Base-by-base conservation (phyloP, 371 early-diverging fungal species). In the Agmasoma carcini region DNA sequence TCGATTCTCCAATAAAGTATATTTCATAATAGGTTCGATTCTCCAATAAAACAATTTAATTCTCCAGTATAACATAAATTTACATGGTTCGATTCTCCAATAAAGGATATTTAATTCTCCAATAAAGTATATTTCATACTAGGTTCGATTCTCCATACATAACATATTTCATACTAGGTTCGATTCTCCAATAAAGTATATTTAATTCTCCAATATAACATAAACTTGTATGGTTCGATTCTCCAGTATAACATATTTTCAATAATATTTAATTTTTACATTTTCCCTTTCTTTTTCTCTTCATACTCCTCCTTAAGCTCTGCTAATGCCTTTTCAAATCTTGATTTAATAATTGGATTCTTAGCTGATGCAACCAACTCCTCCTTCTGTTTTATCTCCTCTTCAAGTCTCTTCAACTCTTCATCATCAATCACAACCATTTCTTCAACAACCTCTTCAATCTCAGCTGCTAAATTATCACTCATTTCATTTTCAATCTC, bases 291-390 rank as follows among this genome's bases (percentile, higher is more conserved):
- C 26, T 44, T 56, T n/a, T 52, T 30, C 22, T 61, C 59, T 39
- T 66, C 59, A 19, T 64, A 34, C 48, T 65, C 65, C 15, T 60
- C 44, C 30, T 62, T 29, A 20, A 73, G 33, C 14, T 23, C 44
- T 12, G 29, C 37, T 17, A 70, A 36, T 26, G 45, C 54, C 19
- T 55, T 53, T 30, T 57, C 34, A 56, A 73, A 73, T 39, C 70
- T 63, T 56, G 67, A 68, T 55, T 67, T 63, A 6, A 73, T 47
- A 36, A 73, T 69, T 1, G 70, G 70, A 59, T 73, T 69, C n/a
- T 63, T 22, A 9, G 67, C 67, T 34, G 39, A 65, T 14, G 65
- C 50, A 5, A 71, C 15, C 43, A 58, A 53, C 37, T 65, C 52
- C 45, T 68, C 45, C 25, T 57, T 57, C 45, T 59, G 54, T 34